phyloP scores from a whole-genome alignment of 2,329 filamentous ascomycete species.

The Graphium sp. region DNA sequence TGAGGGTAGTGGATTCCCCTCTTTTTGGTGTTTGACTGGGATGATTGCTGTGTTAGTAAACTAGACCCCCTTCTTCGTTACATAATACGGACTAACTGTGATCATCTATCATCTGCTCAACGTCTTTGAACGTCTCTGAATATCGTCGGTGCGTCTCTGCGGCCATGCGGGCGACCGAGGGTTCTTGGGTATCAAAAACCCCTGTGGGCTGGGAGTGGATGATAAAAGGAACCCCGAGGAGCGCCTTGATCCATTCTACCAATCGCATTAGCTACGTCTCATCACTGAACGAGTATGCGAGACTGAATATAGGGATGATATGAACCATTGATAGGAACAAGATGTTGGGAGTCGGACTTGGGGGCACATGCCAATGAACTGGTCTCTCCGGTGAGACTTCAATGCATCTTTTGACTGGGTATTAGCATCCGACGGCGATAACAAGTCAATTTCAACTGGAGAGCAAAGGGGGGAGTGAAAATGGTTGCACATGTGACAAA shows the following conservation, averaged over 20 bases:
- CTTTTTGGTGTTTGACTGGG: constrained; percentile 53
- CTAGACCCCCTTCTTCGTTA: no score
- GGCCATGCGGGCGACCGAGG: constrained; percentile 54
- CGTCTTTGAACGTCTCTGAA: constrained; percentile 86
- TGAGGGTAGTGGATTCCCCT: constrained; percentile 51
- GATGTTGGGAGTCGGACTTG: not conserved
- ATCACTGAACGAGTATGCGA: not conserved
- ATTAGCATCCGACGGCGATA: no score
- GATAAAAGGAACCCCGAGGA: constrained; percentile 90
- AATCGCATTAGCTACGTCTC: not conserved
- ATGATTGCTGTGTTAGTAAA: no score
- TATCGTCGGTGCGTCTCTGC: constrained; percentile 74
- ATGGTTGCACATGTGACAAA: constrained; percentile 4
- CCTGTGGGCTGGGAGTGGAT: constrained; percentile 89
- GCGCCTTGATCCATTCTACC: constrained; percentile 86
- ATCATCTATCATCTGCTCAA: constrained; percentile 81
- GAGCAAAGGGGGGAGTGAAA: constrained; percentile 3
- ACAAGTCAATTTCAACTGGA: no score
- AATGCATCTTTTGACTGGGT: no score
- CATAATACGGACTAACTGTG: constrained; percentile 58
- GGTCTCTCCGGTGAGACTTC: constrained; percentile 79
- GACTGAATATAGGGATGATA: not conserved
- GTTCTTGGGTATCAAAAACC: constrained; percentile 54
- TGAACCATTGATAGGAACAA: not conserved
- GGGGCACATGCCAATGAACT: constrained; percentile 51